Evolutionary conservation across 768 basidiomycete genomes (phyloP).

Genomic region (Phallus indusiatus): DNA sequence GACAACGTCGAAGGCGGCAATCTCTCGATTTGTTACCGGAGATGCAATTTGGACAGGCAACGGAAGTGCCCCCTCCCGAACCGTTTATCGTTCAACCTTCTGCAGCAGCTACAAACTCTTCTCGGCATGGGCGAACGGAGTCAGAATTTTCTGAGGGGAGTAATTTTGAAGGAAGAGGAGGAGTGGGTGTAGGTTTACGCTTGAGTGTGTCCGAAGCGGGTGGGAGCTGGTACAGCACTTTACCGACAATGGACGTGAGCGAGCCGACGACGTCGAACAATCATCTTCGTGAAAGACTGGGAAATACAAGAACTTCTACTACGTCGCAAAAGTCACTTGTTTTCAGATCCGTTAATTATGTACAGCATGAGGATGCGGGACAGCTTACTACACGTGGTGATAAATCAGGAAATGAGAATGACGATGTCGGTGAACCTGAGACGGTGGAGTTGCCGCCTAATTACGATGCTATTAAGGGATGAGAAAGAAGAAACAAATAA

Average conservation of each 20-base stretch:
- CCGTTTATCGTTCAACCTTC: slow-evolving; percentile 68
- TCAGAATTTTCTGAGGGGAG: slow-evolving; percentile 25
- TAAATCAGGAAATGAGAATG: slow-evolving; percentile 26
- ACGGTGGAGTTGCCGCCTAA: slow-evolving; percentile 80
- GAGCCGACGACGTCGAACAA: too few species aligned
- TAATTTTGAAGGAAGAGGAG: too few species aligned
- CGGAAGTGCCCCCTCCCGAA: slow-evolving; percentile 64
- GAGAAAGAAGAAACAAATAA: not conserved
- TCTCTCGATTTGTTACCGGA: slow-evolving; percentile 57
- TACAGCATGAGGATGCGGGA: slow-evolving; percentile 82
- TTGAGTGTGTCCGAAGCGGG: too few species aligned
- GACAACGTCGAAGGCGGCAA: slow-evolving; percentile 37
- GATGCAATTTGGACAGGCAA: slow-evolving; percentile 43
- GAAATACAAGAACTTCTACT: slow-evolving; percentile 18
- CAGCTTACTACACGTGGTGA: too few species aligned
- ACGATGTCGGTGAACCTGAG: slow-evolving; percentile 41
- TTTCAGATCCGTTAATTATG: slow-evolving; percentile 65
- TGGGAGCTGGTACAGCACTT: slow-evolving; percentile 7
- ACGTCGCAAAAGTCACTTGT: too few species aligned
- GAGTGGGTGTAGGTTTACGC: too few species aligned
- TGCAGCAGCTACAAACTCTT: slow-evolving; percentile 32
- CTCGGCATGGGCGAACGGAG: not conserved
- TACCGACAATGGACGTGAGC: slow-evolving; percentile 14
- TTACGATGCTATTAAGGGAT: slow-evolving; percentile 52
- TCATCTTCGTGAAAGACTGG: too few species aligned